Percentiles rank a stretch among this genome's conserved stretches.
Conservation (phyloP, 192 early-diverging fungal genomes). For the Podila horticola region DNA sequence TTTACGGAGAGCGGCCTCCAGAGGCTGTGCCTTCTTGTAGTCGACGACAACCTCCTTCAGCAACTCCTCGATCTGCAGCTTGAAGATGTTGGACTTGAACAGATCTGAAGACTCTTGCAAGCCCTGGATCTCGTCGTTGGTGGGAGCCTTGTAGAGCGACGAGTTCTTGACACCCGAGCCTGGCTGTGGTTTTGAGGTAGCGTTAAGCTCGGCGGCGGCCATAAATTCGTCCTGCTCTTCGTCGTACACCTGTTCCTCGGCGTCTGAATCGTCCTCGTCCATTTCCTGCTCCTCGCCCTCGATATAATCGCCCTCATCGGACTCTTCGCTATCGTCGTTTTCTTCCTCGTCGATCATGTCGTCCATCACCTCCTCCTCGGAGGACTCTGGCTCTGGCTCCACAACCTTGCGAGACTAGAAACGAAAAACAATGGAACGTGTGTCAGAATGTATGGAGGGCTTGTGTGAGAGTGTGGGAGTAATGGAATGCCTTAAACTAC, state of each 20-base stretch:
- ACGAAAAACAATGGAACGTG: not conserved
- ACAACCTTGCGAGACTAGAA: slow-evolving; percentile 31
- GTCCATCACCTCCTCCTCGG: slow-evolving; percentile 34
- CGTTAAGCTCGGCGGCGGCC: slow-evolving; percentile 45
- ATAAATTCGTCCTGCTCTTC: slow-evolving; percentile 51
- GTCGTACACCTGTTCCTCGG: slow-evolving; percentile 30
- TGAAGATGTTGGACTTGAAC: slow-evolving; percentile 93
- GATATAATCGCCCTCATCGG: slow-evolving; percentile 55
- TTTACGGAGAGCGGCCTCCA: slow-evolving; percentile 73
- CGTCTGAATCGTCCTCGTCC: slow-evolving; percentile 17
- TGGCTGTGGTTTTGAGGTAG: slow-evolving; percentile 21
- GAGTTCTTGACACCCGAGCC: slow-evolving; percentile 45
- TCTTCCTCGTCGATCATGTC: slow-evolving; percentile 56
- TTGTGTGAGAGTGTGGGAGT: not conserved
- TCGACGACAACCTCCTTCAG: slow-evolving; percentile 72
- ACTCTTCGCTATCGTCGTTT: slow-evolving; percentile 61
- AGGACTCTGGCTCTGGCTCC: slow-evolving; percentile 34
- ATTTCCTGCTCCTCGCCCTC: slow-evolving; percentile 54
- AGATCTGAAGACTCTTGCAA: slow-evolving; percentile 85
- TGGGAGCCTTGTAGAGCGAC: slow-evolving; percentile 63
- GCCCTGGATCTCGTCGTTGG: slow-evolving; percentile 85
- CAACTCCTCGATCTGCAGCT: slow-evolving; percentile 87
- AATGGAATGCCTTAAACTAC: not conserved
- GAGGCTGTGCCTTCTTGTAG: slow-evolving; percentile 63
- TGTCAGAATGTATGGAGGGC: not conserved